Evolutionary conservation across 495 filamentous ascomycete species (phyloP), one percentile per base, ranked within the genome.

Genomic region (Hyaloscypha finlandica): DNA sequence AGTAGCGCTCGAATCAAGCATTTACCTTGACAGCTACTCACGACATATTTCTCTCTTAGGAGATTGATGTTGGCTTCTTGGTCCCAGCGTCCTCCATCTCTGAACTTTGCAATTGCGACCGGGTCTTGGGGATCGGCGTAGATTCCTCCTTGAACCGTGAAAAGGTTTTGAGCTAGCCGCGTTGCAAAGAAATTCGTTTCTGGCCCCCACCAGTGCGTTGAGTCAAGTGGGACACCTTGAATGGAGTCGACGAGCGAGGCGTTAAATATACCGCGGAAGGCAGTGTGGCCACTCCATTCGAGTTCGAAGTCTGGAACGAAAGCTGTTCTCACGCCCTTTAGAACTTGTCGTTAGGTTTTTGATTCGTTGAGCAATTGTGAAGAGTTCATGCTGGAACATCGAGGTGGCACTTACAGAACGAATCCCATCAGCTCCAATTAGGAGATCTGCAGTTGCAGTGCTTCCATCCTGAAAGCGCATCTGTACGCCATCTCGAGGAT

Each of bases 131-230:
- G 80, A 39, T 83, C 78, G 53, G 74, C 74, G 31, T 82, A 79
- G 32, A 79, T 70, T 25, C 72, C 77, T 32, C 79, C 81, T 2
- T 82, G 80, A 31, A 82, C 78, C 2, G 82, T 83, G 65, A 80
- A 85, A 8, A 59, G 66, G 54, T 64, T 67, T 62, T 67, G 75
- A 69, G 79, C 81, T n/a, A 84, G 77, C 58, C 75, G 74, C 37
- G 80, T 82, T 11, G 77, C 74, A 67, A 84, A 83, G n/a, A 83
- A 80, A 22, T 77, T 80, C 29, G 80, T 76, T 32, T 78, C 74
- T 16, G 77, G 81, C 8, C 80, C 80, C 81, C 80, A 83, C 76
- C 81, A 83, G 53, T 83, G 81, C 29, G 74, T 76, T 20, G 82
- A 81, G 66, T 83, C 82, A n/a, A 74, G 64, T 9, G 80, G 80